phyloP scores from a whole-genome alignment of 495 filamentous ascomycete species.

The Pyrenula aspistea region DNA sequence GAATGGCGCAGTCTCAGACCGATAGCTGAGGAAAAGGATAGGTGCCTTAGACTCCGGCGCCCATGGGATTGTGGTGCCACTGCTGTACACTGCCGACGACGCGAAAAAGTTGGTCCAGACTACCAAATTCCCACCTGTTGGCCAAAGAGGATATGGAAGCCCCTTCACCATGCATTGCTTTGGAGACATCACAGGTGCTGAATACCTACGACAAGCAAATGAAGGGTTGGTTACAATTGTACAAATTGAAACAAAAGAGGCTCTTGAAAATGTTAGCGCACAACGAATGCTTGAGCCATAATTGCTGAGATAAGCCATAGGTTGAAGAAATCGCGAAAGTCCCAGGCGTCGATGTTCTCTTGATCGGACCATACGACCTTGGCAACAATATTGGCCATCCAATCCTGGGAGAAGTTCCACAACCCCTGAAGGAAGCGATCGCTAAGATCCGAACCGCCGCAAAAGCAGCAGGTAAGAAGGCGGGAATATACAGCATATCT shows the following conservation, averaged over 20 bases:
- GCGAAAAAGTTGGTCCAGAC: conserved; percentile 43
- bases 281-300: not conserved
- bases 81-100: conserved; percentile 53
- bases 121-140: conserved; percentile 53
- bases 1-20: conserved; percentile 1
- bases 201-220: conserved; percentile 69
- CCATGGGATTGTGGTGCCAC: conserved; percentile 43
- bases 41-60: conserved; percentile 53
- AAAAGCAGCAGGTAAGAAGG: conserved; percentile 49
- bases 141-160: conserved; percentile 48
- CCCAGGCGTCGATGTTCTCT: conserved; percentile 58
- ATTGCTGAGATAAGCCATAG: conserved; percentile 5
- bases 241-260: conserved; percentile 73
- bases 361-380: conserved; percentile 56
- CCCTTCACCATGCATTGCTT: conserved; percentile 57
- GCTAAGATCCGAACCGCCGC: conserved; percentile 47
- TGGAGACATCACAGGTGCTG: conserved; percentile 31
- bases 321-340: conserved; percentile 62
- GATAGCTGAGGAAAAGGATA: conserved; percentile 10
- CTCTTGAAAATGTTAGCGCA: conserved; percentile 40
- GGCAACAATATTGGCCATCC: conserved; percentile 66
- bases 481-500: conserved; percentile 58
- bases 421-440: conserved; percentile 55
- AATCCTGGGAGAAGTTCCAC: conserved; percentile 48
- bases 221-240: conserved; percentile 57